Percentiles rank a stretch among this genome's conserved stretches.
phyloP scores from a whole-genome alignment of 148 eudicot species.

The Fagopyrum esculentum region DNA sequence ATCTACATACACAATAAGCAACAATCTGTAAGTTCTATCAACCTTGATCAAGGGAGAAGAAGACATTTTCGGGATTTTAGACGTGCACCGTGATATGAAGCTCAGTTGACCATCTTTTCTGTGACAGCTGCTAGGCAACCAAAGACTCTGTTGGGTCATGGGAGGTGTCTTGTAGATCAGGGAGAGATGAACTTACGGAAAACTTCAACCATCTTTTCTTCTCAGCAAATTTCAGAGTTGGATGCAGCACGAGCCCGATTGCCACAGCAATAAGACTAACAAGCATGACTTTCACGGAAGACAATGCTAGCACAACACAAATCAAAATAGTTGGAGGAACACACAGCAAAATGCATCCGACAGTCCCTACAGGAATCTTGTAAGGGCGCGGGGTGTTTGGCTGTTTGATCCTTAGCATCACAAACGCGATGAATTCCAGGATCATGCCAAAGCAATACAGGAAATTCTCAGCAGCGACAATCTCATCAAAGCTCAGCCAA shows the following conservation, averaged over 20 bases:
- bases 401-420: constrained; percentile 13
- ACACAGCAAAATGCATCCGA: constrained; percentile 12
- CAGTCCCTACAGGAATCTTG: constrained; percentile 13
- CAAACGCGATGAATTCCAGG: constrained; percentile 14
- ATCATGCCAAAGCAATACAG: constrained; percentile 17
- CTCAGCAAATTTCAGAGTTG: constrained; percentile 8
- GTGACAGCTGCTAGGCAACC: neutral
- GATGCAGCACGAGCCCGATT: constrained; percentile 15
- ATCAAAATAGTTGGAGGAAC: constrained; percentile 14
- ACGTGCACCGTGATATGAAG: neutral
- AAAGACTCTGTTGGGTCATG: constrained; percentile 6
- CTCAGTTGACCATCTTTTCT: neutral
- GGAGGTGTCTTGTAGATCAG: constrained; percentile 5
- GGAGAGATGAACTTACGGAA: constrained; percentile 10
- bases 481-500: constrained; percentile 16
- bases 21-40: neutral
- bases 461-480: constrained; percentile 17
- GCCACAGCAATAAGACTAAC: constrained; percentile 14
- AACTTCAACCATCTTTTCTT: constrained; percentile 15
- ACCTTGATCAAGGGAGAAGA: neutral
- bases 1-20: neutral
- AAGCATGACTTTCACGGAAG: constrained; percentile 15
- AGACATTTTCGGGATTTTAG: neutral
- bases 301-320: constrained; percentile 12
- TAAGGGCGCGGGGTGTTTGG: constrained; percentile 11